A percentile compares a stretch with the other conserved stretches of the same genome.
Conservation (phyloP, 1,284 basidiomycete species). For the Peniophora sp. region DNA sequence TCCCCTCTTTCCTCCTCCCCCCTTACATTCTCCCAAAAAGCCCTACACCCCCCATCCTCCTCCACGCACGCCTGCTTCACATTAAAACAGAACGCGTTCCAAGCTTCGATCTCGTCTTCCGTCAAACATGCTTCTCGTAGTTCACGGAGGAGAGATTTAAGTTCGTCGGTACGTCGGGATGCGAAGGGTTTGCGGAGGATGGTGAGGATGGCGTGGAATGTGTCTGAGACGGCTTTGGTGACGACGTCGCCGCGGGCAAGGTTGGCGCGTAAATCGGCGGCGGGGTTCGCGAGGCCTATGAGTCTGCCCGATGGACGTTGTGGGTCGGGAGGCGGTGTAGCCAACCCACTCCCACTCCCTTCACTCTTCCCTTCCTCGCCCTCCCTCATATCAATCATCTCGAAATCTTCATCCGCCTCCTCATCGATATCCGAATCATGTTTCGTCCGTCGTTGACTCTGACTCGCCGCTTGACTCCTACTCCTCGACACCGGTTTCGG, state of each 20-base stretch:
- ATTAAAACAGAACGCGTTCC: constrained; percentile 53
- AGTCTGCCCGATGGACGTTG: constrained; percentile 41
- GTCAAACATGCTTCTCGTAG: constrained; percentile 49
- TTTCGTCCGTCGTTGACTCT: background rate
- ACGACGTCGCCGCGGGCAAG: constrained; percentile 69
- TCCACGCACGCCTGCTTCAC: constrained; percentile 12
- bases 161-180: constrained; percentile 52
- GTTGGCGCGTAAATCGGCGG: constrained; percentile 70
- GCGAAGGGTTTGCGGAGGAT: constrained; percentile 67
- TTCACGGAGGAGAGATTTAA: constrained; percentile 64
- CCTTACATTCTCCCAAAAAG: constrained; percentile 11
- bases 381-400: constrained; percentile 18
- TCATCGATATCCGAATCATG: background rate
- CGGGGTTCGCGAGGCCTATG: constrained; percentile 65
- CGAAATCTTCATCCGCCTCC: constrained; percentile 25
- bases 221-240: constrained; percentile 74
- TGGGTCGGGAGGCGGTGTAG: constrained; percentile 7
- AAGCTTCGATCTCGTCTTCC: constrained; percentile 74
- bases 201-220: constrained; percentile 63
- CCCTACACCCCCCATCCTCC: constrained; percentile 11
- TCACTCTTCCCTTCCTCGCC: constrained; percentile 22
- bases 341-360: too few species aligned
- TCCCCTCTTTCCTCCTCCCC: background rate
- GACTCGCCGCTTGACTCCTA: background rate
- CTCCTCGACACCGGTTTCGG: background rate